Base-by-base conservation (phyloP, 2,329 filamentous ascomycete species). In the Colletotrichum orbiculare region DNA sequence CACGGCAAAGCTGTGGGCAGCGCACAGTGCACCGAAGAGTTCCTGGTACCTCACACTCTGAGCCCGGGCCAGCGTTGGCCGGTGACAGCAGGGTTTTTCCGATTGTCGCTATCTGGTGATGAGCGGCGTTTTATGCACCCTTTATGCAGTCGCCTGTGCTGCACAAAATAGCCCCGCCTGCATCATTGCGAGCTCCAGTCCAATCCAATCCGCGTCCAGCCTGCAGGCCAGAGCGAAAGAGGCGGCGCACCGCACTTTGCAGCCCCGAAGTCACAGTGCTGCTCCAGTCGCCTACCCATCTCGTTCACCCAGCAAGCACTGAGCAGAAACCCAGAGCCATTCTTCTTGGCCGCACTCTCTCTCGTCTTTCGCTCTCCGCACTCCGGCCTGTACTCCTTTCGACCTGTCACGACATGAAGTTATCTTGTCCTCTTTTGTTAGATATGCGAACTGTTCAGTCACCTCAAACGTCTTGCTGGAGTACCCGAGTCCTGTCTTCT, bases 401-500 rank as follows among this genome's bases (percentile, higher is more conserved):
- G 52, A 56, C 49, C 56, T 41, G 56, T 66, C 55, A 61, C 65
- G 67, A 67, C 61, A 67, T 68, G 67, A 65, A 54, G 56, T 48
- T 56, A 53, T 42, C 41, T 53, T 47, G 47, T 54, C 42, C 62
- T 55, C 60, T 47, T 54, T 60, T 64, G 41, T 67, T 50, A 67
- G 67, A 62, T 57, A 68, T 68, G 67, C 60, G 60, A 67, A 68
- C 65, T 46, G 43, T 60, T 61, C 65, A 67, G 56, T 67, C 57
- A 34, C 43, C 50, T 60, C 38, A 60, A 50, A 56, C 56, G 47
- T 50, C 52, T 61, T 66, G 57, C 59, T 56, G 65, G 65, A 66
- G 54, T 57, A 54, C 61, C 43, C 65, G 61, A 67, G 61, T 66
- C 65, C 54, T 62, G 43, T 50, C 65, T 61, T 67, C 54, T 38